A percentile compares a stretch with the other conserved stretches of the same genome.
These are phyloP conservation scores for Solanum pimpinellifolium DNA, from an alignment of 257 asterid genomes.

Conservation along the genomic window DNA sequence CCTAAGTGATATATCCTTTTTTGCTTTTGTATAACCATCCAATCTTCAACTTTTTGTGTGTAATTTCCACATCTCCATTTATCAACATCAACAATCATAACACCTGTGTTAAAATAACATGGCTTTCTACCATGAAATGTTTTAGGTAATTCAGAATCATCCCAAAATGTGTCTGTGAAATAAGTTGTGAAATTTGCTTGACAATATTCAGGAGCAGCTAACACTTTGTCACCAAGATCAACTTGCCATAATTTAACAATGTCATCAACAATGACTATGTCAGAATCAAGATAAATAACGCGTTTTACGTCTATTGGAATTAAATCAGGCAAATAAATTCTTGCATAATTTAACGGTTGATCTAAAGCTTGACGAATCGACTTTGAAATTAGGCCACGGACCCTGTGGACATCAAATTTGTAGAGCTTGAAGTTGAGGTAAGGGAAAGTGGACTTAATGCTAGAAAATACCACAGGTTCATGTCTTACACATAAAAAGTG, in stretches of 20 bases:
- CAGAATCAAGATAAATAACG: constrained; percentile 26
- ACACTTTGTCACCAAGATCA: constrained; percentile 6
- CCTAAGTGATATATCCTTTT: constrained; percentile 31
- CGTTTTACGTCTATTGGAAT: constrained; percentile 15
- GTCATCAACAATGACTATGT: constrained; percentile 22
- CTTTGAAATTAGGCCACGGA: constrained; percentile 19
- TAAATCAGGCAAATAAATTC: constrained; percentile 11
- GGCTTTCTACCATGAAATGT: constrained; percentile 23
- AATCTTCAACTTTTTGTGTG: constrained; percentile 21
- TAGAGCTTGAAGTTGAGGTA: constrained; percentile 25
- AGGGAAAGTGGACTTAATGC: constrained; percentile 27
- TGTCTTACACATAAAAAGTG: constrained; percentile 17
- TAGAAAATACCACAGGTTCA: constrained; percentile 7
- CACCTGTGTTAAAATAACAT: constrained; percentile 37
- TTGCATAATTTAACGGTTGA: constrained; percentile 24
- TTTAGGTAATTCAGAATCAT: background rate
- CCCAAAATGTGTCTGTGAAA: constrained; percentile 23
- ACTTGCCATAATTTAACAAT: constrained; percentile 20
- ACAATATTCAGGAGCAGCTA: constrained; percentile 29
- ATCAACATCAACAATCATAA: constrained; percentile 31
- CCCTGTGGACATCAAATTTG: constrained; percentile 13
- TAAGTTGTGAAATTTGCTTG: constrained; percentile 23
- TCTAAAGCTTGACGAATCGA: constrained; percentile 34
- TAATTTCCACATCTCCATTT: constrained; percentile 22
- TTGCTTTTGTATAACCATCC: constrained; percentile 35